Evolutionary conservation across 2,329 filamentous ascomycete genomes (phyloP).

Genomic region (Herpotrichia juniperi): DNA sequence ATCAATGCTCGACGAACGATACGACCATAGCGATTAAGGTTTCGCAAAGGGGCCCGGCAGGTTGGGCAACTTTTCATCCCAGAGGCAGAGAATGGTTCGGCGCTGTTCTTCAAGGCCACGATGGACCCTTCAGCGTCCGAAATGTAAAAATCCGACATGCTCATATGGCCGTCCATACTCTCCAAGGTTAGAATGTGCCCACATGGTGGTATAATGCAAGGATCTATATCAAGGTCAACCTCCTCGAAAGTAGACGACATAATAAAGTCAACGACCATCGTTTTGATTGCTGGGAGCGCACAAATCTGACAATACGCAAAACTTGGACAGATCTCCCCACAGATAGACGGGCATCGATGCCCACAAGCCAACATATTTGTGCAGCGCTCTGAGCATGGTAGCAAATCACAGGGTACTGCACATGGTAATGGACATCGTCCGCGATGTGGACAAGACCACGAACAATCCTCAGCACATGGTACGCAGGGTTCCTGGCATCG

Average conservation of each 20-base stretch:
- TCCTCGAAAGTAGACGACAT: conserved; percentile 28
- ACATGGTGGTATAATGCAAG: conserved; percentile 33
- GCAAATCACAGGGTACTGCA: conserved; percentile 34
- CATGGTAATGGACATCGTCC: conserved; percentile 43
- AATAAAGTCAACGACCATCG: conserved; percentile 30
- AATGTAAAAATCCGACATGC: conserved; percentile 31
- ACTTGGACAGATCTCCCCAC: conserved; percentile 33
- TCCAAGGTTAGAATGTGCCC: conserved; percentile 41
- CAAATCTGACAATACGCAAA: conserved; percentile 29
- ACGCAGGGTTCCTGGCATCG: conserved; percentile 40
- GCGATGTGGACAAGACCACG: conserved; percentile 42
- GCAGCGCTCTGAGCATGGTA: conserved; percentile 40
- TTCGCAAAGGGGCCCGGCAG: conserved; percentile 39
- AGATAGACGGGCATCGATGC: conserved; percentile 40
- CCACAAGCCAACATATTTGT: conserved; percentile 30
- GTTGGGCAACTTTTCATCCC: conserved; percentile 39
- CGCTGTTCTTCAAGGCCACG: conserved; percentile 15
- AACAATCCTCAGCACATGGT: conserved; percentile 41
- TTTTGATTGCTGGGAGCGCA: conserved; percentile 17
- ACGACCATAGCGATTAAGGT: conserved; percentile 45
- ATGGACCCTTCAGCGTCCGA: conserved; percentile 22
- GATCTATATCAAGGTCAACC: conserved; percentile 34
- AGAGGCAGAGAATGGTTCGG: conserved; percentile 7
- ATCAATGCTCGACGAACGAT: conserved; percentile 46
- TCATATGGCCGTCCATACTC: conserved; percentile 35